A percentile compares a stretch with the other conserved stretches of the same genome.
Conservation (phyloP, 768 basidiomycete genomes). For the Russula vinacea region DNA sequence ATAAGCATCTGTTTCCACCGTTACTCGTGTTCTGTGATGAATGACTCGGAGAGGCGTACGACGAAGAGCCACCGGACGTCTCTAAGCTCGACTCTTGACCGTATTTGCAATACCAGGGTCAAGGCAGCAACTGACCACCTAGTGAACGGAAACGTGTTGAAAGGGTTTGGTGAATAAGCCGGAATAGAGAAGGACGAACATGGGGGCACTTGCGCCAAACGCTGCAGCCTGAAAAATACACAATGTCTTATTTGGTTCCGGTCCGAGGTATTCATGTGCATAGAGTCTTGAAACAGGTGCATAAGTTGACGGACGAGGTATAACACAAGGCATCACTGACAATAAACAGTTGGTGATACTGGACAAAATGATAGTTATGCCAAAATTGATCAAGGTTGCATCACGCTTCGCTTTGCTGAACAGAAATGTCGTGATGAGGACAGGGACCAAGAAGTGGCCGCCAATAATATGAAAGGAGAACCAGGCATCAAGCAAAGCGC, state of each 20-base stretch:
- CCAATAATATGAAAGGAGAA: conserved; percentile 19
- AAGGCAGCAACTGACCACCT: conserved; percentile 17
- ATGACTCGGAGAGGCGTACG: neutral
- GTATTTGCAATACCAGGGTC: conserved; percentile 12
- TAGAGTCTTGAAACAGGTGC: conserved; percentile 13
- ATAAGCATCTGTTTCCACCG: conserved; percentile 13
- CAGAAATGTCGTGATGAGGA: conserved; percentile 21
- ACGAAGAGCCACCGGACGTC: neutral
- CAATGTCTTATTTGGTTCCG: conserved; percentile 14
- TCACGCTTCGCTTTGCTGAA: conserved; percentile 20
- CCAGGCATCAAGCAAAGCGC: conserved; percentile 7
- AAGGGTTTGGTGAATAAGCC: neutral
- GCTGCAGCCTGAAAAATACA: conserved; percentile 22
- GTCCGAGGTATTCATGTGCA: conserved; percentile 18
- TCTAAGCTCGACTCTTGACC: conserved; percentile 12
- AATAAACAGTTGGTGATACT: conserved; percentile 11
- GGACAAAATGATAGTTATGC: conserved; percentile 2
- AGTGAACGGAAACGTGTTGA: neutral
- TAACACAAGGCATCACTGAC: conserved; percentile 2
- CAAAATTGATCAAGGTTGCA: conserved; percentile 18
- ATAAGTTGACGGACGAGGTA: neutral
- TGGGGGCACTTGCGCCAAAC: conserved; percentile 17
- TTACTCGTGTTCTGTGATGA: neutral
- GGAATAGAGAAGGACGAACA: conserved; percentile 5
- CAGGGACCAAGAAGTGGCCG: conserved; percentile 15